Conservation (phyloP, 345 rosid genomes). For the Eucalyptus albens region DNA sequence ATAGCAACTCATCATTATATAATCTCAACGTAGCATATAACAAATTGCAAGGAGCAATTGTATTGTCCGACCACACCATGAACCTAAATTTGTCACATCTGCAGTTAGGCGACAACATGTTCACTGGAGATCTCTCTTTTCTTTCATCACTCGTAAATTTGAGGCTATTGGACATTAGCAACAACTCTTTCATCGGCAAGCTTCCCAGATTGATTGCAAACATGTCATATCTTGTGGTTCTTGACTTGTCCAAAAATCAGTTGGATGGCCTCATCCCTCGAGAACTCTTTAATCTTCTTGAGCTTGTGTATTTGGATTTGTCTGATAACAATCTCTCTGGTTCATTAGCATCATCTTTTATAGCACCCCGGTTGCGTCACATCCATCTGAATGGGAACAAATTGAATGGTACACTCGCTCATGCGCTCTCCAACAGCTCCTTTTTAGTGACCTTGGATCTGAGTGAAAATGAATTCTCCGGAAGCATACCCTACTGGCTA, state of each 20-base stretch:
- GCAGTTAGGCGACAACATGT: not conserved
- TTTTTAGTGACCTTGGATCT: not conserved
- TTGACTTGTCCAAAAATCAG: no score
- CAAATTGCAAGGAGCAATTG: not conserved
- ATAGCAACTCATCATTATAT: not conserved
- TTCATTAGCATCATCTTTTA: not conserved
- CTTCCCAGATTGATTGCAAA: no score
- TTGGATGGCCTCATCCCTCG: not conserved
- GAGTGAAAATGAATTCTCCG: not conserved
- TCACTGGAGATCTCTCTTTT: not conserved
- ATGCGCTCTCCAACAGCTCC: not conserved
- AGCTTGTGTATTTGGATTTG: not conserved
- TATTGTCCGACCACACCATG: accelerated
- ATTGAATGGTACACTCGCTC: not conserved
- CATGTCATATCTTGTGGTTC: accelerated
- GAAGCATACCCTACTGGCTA: not conserved
- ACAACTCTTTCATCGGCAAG: no score
- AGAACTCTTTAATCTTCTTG: accelerated
- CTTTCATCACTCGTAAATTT: not conserved
- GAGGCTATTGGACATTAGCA: accelerated
- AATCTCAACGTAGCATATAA: not conserved
- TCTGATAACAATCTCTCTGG: not conserved
- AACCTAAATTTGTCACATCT: accelerated
- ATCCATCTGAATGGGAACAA: not conserved
- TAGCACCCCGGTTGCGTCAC: accelerated